Percentiles rank a stretch among this genome's conserved stretches.
Evolutionary conservation across 2,329 filamentous ascomycete species (phyloP).

Genomic region (Knufia petricola): DNA sequence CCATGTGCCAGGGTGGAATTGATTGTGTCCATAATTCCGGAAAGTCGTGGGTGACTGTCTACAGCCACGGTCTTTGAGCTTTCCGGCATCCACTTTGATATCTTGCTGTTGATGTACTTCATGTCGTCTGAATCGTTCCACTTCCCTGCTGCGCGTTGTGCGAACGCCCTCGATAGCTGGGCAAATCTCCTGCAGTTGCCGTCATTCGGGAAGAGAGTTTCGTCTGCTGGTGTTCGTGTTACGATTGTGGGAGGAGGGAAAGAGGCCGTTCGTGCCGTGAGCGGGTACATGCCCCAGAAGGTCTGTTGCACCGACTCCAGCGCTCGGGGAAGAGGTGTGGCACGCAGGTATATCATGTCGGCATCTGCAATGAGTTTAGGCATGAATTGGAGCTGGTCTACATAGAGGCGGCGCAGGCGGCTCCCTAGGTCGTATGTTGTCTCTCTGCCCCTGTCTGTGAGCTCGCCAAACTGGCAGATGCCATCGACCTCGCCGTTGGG

Average conservation of each 20-base stretch:
- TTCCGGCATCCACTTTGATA: constrained; percentile 78
- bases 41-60: constrained; percentile 72
- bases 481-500: constrained; percentile 62
- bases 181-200: constrained; percentile 63
- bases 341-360: constrained; percentile 60
- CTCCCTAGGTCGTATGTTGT: constrained; percentile 61
- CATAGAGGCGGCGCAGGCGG: constrained; percentile 61
- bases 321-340: constrained; percentile 65
- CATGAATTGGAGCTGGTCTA: constrained; percentile 65
- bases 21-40: constrained; percentile 87
- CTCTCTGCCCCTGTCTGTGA: constrained; percentile 65
- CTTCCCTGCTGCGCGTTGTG: constrained; percentile 57
- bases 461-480: constrained; percentile 60
- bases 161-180: constrained; percentile 59
- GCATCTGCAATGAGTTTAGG: constrained; percentile 47
- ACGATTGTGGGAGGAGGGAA: constrained; percentile 58
- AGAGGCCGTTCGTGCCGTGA: constrained; percentile 37
- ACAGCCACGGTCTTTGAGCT: constrained; percentile 61
- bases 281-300: constrained; percentile 65
- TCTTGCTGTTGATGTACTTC: constrained; percentile 65
- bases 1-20: constrained; percentile 84
- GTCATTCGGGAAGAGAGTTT: constrained; percentile 74
- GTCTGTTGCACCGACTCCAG: constrained; percentile 69
- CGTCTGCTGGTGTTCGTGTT: constrained; percentile 54
- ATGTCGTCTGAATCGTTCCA: constrained; percentile 76